Percentiles rank a stretch among this genome's conserved stretches.
Conservation (phyloP, 192 early-diverging fungal genomes). For the Coemansia sp. region DNA sequence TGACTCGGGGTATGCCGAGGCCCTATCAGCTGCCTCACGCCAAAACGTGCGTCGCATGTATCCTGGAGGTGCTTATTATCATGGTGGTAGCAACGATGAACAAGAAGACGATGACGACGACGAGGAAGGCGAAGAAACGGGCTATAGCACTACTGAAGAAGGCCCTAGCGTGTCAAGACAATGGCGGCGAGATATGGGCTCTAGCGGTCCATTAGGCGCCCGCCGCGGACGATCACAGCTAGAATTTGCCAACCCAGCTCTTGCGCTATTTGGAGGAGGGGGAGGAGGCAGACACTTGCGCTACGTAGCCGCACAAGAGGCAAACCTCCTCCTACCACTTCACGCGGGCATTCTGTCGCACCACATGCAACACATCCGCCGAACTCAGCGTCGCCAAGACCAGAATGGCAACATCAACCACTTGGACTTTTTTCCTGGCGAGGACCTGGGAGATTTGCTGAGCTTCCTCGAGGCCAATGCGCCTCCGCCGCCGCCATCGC, state of each 20-base stretch:
- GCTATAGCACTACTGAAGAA: not conserved
- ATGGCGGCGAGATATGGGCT: not conserved
- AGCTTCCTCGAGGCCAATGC: constrained; percentile 42
- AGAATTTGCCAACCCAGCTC: no score
- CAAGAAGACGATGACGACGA: constrained; percentile 10
- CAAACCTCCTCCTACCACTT: constrained; percentile 20
- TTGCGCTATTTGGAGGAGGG: not conserved
- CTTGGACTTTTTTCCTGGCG: constrained; percentile 41
- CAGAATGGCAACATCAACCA: constrained; percentile 10
- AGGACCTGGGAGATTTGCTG: constrained; percentile 38
- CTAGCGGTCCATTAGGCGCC: not conserved
- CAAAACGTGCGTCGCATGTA: not conserved
- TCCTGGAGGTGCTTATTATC: not conserved
- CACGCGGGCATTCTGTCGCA: constrained; percentile 23
- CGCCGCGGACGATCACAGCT: not conserved
- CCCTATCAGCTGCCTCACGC: not conserved
- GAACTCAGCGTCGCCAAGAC: not conserved
- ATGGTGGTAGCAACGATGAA: constrained; percentile 2
- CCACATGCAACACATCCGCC: constrained; percentile 13
- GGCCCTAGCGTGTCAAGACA: not conserved
- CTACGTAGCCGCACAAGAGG: constrained; percentile 3
- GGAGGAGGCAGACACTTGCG: not conserved
- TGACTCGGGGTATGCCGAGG: constrained; percentile 7
- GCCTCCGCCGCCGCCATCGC: constrained; percentile 23
- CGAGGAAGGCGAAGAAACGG: not conserved